These are phyloP conservation scores for Wickerhamiella nectarea DNA, from an alignment of 805 yeast species.

Conservation along the genomic window DNA sequence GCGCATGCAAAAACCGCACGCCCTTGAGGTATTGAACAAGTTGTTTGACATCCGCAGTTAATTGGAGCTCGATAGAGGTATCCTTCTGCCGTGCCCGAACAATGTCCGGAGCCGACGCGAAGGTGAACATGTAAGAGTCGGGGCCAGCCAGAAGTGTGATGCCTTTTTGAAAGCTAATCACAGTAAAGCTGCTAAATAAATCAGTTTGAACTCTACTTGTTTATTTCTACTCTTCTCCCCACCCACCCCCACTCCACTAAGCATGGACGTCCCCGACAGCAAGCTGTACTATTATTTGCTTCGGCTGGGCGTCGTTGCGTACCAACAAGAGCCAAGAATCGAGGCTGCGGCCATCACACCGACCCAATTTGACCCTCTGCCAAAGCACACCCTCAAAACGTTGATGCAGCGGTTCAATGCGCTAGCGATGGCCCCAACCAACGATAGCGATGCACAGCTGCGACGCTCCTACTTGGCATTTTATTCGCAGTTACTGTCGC, in stretches of 20 bases:
- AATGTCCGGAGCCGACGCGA: slow-evolving; percentile 79
- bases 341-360: slow-evolving; percentile 2
- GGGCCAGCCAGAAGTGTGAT: background rate
- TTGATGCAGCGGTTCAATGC: slow-evolving; percentile 25
- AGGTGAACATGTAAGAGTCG: slow-evolving; percentile 32
- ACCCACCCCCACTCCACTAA: background rate
- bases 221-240: no score
- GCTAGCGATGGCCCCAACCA: slow-evolving; percentile 22
- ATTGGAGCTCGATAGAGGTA: slow-evolving; percentile 46
- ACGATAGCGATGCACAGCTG: slow-evolving; percentile 32
- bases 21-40: slow-evolving; percentile 39
- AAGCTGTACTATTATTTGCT: slow-evolving; percentile 39
- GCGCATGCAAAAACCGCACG: slow-evolving; percentile 43
- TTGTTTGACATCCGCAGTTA: slow-evolving; percentile 43
- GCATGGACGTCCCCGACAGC: slow-evolving; percentile 15
- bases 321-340: slow-evolving; percentile 49
- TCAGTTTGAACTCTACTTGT: no score
- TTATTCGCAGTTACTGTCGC: slow-evolving; percentile 43
- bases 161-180: no score
- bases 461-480: slow-evolving; percentile 47
- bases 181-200: no score
- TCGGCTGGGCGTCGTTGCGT: slow-evolving; percentile 44
- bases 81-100: slow-evolving; percentile 89
- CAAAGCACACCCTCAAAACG: slow-evolving; percentile 22
- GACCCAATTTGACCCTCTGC: slow-evolving; percentile 20